Base-by-base conservation (phyloP, 192 early-diverging fungal genomes). In the Gigaspora rosea region DNA sequence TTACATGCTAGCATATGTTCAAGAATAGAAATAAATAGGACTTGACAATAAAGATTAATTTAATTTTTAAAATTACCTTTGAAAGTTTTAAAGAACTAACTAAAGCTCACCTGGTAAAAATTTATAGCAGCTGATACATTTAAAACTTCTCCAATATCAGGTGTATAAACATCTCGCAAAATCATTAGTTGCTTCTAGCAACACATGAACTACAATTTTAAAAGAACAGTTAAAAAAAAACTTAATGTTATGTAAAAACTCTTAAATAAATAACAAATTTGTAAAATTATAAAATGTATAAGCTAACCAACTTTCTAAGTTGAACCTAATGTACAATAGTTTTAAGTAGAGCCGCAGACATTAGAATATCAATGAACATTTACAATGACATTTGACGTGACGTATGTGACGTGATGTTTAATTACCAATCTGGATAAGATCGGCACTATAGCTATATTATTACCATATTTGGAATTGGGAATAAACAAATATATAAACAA, bases 81-180 rank as follows among this genome's bases (percentile, higher is more conserved):
- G 92, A 85, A 78, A 95, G 87, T 48, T 82, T 87, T 16, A 95
- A 78, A 0, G 93, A 92, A 63, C 86, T 91, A 56, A 96, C 90
- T 8, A 99, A 87, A 56, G 94, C 91, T 90, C 56, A 96, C 90
- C 74, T 91, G 89, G 81, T 94, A 95, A 50, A 95, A 90, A 73
- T 97, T 95, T 71, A 91, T 90, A 3, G 95, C 94, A 8, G 94
- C 90, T 1, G 95, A 95, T 10, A 98, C 93, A 80, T 95, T 96
- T 59, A 98, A 86, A 13, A 90, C 89, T 82, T 97, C 95, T 69
- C 92, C 91, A 32, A 95, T 80, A 9, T 84, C 80, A 2, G 97
- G 96, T 36, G 92, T 89, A 69, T 91, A 95, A 12, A 97, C 86
- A 49, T 97, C 95, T 58, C 91, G 89, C 86, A 32, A 97, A 80